Percentiles rank a stretch among this genome's conserved stretches.
These are phyloP conservation scores for Pogostemon cablin DNA, from an alignment of 257 asterid genomes.

Conservation along the genomic window DNA sequence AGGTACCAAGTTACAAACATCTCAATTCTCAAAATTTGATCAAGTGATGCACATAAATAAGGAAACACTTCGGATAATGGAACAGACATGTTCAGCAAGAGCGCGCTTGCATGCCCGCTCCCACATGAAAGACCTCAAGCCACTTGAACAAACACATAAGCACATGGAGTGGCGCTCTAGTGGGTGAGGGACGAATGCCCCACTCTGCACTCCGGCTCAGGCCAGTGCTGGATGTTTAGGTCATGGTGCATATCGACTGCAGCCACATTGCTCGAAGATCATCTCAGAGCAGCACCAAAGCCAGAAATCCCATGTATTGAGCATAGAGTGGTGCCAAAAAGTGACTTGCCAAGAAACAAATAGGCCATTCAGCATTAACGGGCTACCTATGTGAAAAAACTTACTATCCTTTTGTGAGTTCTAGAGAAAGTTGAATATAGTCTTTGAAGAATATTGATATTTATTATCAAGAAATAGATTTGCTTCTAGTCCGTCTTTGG, in stretches of 20 bases:
- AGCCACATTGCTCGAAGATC: neutral
- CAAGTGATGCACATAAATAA: neutral
- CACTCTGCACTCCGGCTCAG: no score
- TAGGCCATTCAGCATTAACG: neutral
- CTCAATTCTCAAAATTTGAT: constrained; percentile 1
- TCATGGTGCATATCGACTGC: constrained; percentile 12
- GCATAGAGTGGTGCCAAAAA: constrained; percentile 15
- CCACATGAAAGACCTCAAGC: neutral
- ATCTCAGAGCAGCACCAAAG: neutral
- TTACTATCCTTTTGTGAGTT: constrained; percentile 14
- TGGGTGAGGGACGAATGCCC: no score
- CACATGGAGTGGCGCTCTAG: neutral
- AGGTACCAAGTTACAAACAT: neutral
- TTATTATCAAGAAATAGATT: constrained; percentile 31
- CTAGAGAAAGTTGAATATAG: constrained; percentile 15
- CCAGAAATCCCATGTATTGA: neutral
- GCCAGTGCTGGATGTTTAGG: neutral
- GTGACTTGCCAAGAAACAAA: constrained; percentile 11
- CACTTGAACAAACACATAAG: neutral
- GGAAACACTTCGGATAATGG: neutral
- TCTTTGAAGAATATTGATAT: constrained; percentile 14
- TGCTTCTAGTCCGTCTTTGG: constrained; percentile 39
- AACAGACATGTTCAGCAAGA: neutral
- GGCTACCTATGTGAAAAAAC: neutral
- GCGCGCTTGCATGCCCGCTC: no score